These are phyloP conservation scores for Podaxis sp. DNA, from an alignment of 768 basidiomycete species.

Conservation along the genomic window DNA sequence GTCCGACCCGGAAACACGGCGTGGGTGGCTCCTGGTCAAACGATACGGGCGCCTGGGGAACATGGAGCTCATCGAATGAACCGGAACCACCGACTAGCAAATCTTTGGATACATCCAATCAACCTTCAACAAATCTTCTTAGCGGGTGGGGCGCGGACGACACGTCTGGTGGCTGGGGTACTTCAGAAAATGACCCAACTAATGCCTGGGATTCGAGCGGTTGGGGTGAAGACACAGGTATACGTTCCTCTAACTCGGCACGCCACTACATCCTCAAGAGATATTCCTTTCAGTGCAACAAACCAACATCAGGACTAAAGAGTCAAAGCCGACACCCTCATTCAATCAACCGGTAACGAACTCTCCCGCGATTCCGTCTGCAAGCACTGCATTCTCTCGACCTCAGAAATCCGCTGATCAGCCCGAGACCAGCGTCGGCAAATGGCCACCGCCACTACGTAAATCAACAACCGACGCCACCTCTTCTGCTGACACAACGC, in stretches of 20 bases:
- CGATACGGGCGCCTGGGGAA: background rate
- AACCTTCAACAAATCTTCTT: background rate
- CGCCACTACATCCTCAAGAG: background rate
- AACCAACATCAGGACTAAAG: background rate
- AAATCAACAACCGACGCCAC: background rate
- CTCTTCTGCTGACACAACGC: background rate
- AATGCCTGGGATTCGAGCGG: background rate
- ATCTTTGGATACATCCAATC: background rate
- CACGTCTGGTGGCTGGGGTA: background rate
- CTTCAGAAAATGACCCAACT: background rate
- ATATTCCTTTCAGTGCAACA: background rate
- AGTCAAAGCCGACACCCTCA: background rate
- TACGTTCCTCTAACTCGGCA: background rate
- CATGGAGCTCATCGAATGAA: background rate
- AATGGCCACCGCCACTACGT: background rate
- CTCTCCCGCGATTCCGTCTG: background rate
- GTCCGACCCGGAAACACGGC: background rate
- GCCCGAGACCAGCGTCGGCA: background rate
- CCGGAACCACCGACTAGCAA: background rate
- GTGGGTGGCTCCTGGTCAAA: background rate
- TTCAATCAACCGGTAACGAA: background rate
- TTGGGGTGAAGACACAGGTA: conserved; percentile 1
- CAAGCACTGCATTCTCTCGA: background rate
- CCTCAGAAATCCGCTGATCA: background rate
- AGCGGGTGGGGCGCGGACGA: background rate